Evolutionary conservation across 2,329 filamentous ascomycete genomes (phyloP), one percentile per base, ranked within the genome.

Genomic region (Nemania sp.): DNA sequence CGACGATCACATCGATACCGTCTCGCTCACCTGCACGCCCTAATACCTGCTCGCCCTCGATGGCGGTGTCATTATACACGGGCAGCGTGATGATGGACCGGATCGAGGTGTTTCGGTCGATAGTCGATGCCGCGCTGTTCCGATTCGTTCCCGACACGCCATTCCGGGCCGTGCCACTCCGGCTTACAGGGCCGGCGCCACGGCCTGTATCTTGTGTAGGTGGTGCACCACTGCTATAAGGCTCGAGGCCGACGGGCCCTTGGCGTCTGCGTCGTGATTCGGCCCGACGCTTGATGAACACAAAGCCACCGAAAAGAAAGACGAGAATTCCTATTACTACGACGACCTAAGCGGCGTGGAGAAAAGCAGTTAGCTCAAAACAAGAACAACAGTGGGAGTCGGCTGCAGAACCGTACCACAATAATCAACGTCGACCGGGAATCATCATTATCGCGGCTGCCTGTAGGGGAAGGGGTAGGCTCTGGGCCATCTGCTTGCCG

Each of bases 61-160:
- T 80, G 0, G 91, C 84, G 23, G 83, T 84, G 14, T 80, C 81
- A 2, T 88, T 86, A 70, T 99, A 99, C 0, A 89, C 82, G 0
- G 94, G 94, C 2, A 99, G 75, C 0, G 94, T 97, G 81, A 97
- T 94, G 51, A 97, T 86, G n/a, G 91, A 96, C 50, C 93, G 86
- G 40, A 97, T 80, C 7, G 90, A 95, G 1, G 90, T 91, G 64
- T 93, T 88, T 26, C 93, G 83, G 68, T 93, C 89, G 11, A 96
- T 83, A 1, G 69, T 50, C 8, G 53, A 45, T 15, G 73, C 54
- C 70, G 71, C 7, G 61, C 64, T 30, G 69, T 49, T 62, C 52
- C 60, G 48, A 3, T 64, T 63, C 3, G 65, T 58, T 28, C 67
- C 67, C 14, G 62, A 61, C 50, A 66, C 67, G 11, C 67, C 56